Evolutionary conservation across 1,284 basidiomycete genomes (phyloP), one percentile per base, ranked within the genome.

Genomic region (Moesziomyces globuligerus): DNA sequence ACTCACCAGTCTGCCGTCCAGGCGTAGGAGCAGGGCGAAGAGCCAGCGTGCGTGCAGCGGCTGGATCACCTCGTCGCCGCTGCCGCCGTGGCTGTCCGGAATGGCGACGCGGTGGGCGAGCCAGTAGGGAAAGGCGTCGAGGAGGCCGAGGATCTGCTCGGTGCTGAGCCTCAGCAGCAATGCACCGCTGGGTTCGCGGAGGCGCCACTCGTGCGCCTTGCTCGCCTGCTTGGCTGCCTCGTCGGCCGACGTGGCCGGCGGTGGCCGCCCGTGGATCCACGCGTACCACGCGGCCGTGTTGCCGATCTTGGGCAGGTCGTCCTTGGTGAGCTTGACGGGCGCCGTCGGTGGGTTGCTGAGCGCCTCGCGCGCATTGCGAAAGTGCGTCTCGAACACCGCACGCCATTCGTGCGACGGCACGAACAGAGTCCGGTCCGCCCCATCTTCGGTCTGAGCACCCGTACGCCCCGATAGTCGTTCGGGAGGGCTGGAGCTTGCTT

Each of bases 41-140:
- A 93, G 88, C 93, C 94, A 96, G 29, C 87, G 87, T 2, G 88
- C 87, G 76, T 94, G 91, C 21, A 86, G 84, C 48, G 88, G 85
- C 4, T 88, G 88, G 25, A 90, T 85, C 18, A 85, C 83, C 47
- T 85, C 84, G 20, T 43, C 29, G 4, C 32, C 38, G 4, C 28
- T 13, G 15, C 47, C 34, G 34, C 36, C 40, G 23, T 56, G 50
- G 34, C 53, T 41, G 32, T 54, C 52, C 4, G 56, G 53, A 1
- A 60, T 45, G 7, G 29, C 9, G 0, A 68, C 39, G 1, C 58
- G 47, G 17, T 61, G 60, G 3, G 62, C 49, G 3, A 74, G 50
- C 72, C 72, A 74, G 60, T 61, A 72, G 0, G 68, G 64, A 26
- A 72, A 61, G 2, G 54, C 46, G 6, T 64, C 58, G 17, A 75